Base-by-base conservation (phyloP, 2,329 filamentous ascomycete genomes). In the Talaromyces piceae region DNA sequence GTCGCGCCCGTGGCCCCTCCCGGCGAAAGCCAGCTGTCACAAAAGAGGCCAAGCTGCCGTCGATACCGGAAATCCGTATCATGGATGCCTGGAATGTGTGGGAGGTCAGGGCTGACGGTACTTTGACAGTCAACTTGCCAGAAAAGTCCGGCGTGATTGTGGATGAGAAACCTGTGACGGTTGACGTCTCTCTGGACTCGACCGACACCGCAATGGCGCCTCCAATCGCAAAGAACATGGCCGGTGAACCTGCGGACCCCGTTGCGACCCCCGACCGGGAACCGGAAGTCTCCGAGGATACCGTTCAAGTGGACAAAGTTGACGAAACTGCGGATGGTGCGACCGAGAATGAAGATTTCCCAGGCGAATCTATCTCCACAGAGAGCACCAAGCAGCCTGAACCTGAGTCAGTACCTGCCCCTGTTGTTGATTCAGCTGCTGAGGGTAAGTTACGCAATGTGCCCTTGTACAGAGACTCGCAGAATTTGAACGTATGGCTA, bases 1-100 rank as follows among this genome's bases (percentile, higher is more conserved):
- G 90, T 22, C 81, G 93, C 58, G 93, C 93, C 20, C 84, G 88
- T 57, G 93, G 93, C 9, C 93, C 93, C 13, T 84, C 89, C 59
- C 81, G 90, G 58, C 80, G 90, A 63, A 84, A 82, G 63, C 79
- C 81, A 18, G 73, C 70, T 20, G 82, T 86, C 22, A 80, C 83
- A 9, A 41, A 45, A 26, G 41, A 53, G 37, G 43, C 59, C 6
- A 59, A 55, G 47, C 59, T 67, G 8, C 64, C 63, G 12, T 57
- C 62, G 5, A 64, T 65, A n/a, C 65, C 68, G 2, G 66, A 70
- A 51, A 60, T 71, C 51, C 66, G 61, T 50, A 65, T 71, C 37
- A 67, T 68, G 16, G 63, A 64, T 41, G 58, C 68, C 2, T 70
- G 67, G 68, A 67, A 68, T 56, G 60, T 72, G n/a, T 72, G 68